Conservation (phyloP, 441 rosid species). For the Isatis lusitanica region DNA sequence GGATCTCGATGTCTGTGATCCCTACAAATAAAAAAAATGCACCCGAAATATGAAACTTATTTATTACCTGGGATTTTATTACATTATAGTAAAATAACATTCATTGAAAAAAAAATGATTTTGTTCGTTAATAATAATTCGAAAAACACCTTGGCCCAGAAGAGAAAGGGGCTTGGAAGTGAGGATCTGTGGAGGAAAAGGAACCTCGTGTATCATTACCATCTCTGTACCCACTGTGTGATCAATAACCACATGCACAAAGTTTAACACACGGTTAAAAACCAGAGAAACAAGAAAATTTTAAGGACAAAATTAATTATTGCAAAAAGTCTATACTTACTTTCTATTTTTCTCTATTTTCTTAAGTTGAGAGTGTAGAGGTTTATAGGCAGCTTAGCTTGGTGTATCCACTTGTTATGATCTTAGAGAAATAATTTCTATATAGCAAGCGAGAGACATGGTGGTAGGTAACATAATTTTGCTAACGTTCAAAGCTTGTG, state of each 20-base stretch:
- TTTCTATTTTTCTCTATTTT: neutral
- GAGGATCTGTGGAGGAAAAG: conserved; percentile 63
- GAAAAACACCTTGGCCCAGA: conserved; percentile 59
- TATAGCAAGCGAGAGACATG: conserved; percentile 14
- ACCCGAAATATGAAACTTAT: neutral
- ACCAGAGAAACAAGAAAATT: neutral
- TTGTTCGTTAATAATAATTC: too few relatives aligned
- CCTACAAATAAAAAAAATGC: conserved; percentile 41
- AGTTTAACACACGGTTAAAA: neutral
- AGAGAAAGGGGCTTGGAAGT: conserved; percentile 66
- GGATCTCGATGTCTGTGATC: conserved; percentile 90
- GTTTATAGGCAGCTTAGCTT: neutral
- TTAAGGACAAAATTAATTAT: neutral
- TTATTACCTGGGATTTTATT: neutral
- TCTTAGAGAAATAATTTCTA: neutral
- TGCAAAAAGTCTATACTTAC: conserved; percentile 14
- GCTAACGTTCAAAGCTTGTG: conserved; percentile 44
- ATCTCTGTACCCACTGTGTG: conserved; percentile 66
- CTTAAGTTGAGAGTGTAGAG: neutral
- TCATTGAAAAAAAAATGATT: too few relatives aligned
- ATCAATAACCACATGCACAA: neutral
- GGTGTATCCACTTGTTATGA: neutral
- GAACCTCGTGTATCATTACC: conserved; percentile 68
- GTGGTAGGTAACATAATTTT: conserved; percentile 36
- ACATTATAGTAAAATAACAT: neutral